These are phyloP conservation scores for Cryptosporidium ubiquitum DNA, from an alignment of 169 alveolate genomes.

Conservation along the genomic window DNA sequence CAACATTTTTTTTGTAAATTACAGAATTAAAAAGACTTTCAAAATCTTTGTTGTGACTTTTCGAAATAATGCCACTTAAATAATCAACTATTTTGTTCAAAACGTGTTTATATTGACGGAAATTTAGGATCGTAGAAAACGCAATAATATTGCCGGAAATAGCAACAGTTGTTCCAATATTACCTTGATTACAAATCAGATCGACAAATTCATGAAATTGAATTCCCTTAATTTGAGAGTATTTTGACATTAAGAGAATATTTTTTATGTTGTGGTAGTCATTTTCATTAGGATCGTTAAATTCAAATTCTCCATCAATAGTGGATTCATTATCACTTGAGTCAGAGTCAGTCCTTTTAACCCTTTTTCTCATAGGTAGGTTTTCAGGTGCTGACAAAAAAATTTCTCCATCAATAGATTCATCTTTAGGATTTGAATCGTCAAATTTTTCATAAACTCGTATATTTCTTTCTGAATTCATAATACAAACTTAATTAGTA, in stretches of 20 bases:
- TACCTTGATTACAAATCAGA: constrained; percentile 68
- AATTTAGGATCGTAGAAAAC: constrained; percentile 44
- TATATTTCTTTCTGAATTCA: neutral
- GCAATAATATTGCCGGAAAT: constrained; percentile 48
- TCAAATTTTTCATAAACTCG: neutral
- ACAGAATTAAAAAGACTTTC: constrained; percentile 32
- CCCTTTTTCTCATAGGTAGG: neutral
- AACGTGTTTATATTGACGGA: constrained; percentile 30
- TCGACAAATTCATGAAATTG: constrained; percentile 60
- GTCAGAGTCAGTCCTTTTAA: neutral
- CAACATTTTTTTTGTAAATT: constrained; percentile 42
- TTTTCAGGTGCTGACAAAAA: neutral
- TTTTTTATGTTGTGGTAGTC: constrained; percentile 57
- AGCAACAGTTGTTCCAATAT: constrained; percentile 63
- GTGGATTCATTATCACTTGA: constrained; percentile 8
- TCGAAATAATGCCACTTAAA: neutral
- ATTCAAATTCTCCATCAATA: constrained; percentile 57
- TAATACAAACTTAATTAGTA: neutral
- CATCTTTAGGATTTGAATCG: neutral
- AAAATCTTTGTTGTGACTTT: neutral
- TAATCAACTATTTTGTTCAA: constrained; percentile 5
- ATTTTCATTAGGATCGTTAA: constrained; percentile 57
- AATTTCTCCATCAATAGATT: constrained; percentile 18
- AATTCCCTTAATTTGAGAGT: constrained; percentile 13
- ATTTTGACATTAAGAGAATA: constrained; percentile 28